Base-by-base conservation (phyloP, 768 basidiomycete genomes). In the Naganishia vishniacii region DNA sequence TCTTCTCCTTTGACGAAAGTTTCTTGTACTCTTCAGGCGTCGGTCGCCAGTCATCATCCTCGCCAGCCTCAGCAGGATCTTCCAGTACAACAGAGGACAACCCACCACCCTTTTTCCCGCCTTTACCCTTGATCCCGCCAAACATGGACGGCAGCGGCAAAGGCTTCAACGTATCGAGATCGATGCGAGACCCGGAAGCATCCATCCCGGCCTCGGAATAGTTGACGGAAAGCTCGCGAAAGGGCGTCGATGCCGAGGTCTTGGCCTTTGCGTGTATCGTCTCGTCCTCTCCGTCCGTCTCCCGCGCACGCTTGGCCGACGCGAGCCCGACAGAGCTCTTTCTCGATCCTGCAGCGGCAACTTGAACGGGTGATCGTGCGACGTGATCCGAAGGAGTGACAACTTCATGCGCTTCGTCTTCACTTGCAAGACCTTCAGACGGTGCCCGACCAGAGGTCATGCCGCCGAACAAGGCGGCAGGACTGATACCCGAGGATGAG, bases 1-100 rank as follows among this genome's bases (percentile, higher is more conserved):
- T 80, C 78, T 98, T 98, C 81, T 98, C 93, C 80, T 94, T 97
- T 72, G 86, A 87, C 5, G 85, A 85, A 84, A 99, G 88, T 78
- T 91, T 97, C 74, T 89, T 86, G 80, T 97, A 95, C 67, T 92
- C 91, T 68, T 95, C 94, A 0, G 91, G 87, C 58, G 69, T 72
- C 11, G 76, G 76, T 65, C 76, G 59, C 76, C 76, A 77, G 13
- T 69, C 71, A 48, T 77, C 76, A 31, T 77, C 76, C 48, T 75
- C 76, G 31, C 74, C 74, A 0, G 75, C 42, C 41, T 75, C 74
- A 34, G 75, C 74, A 51, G 73, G 73, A 25, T 72, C 72, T 29
- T 64, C 67, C 42, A 73, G 63, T 16, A 77, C 76, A 26, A 77
- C 76, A 13, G 67, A 69, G 23, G 73, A 74, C 67, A 77, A 65